Evolutionary conservation across 164 flowering plant species (phyloP), one percentile per base, ranked within the genome.

Genomic region (Tetrastigma voinierianum): DNA sequence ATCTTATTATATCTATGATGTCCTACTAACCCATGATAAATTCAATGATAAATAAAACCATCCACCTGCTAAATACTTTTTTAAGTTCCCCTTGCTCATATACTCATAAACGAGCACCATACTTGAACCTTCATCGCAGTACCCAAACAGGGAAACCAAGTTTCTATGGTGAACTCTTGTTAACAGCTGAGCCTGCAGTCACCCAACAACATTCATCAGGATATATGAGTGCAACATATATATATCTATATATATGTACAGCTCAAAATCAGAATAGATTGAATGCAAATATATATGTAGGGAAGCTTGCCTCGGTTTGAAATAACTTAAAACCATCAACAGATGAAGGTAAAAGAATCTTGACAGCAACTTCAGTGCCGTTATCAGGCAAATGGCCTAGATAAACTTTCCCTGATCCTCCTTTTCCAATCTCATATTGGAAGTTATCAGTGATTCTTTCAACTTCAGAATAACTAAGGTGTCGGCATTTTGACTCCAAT

Each of bases 241-340:
- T n/a, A n/a, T n/a, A n/a, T n/a, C n/a, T n/a, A n/a, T n/a, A n/a
- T n/a, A n/a, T n/a, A n/a, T n/a, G n/a, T n/a, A n/a, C n/a, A n/a
- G n/a, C n/a, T n/a, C n/a, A n/a, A n/a, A n/a, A n/a, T n/a, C n/a
- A n/a, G n/a, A n/a, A n/a, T n/a, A n/a, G n/a, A n/a, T n/a, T n/a
- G n/a, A n/a, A n/a, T n/a, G n/a, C n/a, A n/a, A n/a, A n/a, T n/a
- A n/a, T n/a, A n/a, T n/a, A n/a, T n/a, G n/a, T n/a, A n/a, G n/a
- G n/a, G n/a, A n/a, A n/a, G n/a, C n/a, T n/a, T n/a, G n/a, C 87
- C 84, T 84, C 90, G 1, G 81, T 70, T 3, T 54, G 62, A 25
- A 86, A 86, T 62, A 77, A 64, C 17, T 73, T 71, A 18, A 59
- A 76, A 1, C 85, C 86, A 58, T 81, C 77, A 46, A 32, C n/a